These are phyloP conservation scores for Rehmannia glutinosa DNA, from an alignment of 257 asterid species.

Conservation along the genomic window DNA sequence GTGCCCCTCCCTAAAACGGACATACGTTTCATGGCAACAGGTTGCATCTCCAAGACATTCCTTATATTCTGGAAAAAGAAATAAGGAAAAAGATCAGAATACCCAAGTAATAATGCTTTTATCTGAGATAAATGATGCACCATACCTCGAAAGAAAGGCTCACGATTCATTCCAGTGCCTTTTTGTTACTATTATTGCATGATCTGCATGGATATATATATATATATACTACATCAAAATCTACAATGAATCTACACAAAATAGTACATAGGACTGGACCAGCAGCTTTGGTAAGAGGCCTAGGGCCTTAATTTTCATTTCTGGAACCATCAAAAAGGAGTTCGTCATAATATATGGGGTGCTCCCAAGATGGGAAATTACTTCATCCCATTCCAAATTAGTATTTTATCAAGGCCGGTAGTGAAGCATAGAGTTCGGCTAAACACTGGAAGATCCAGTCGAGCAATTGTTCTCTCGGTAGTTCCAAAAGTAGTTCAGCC, in stretches of 20 bases:
- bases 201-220: neutral
- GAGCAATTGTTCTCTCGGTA: constrained; percentile 92
- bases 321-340: neutral
- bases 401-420: constrained; percentile 84
- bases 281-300: constrained; percentile 20
- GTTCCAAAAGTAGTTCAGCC: constrained; percentile 92
- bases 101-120: neutral
- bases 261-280: neutral
- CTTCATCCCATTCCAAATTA: constrained; percentile 26
- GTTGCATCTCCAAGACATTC: neutral
- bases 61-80: constrained; percentile 3
- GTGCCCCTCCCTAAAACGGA: neutral
- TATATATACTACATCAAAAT: neutral
- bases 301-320: constrained; percentile 9
- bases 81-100: neutral
- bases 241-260: neutral
- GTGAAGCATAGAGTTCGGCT: constrained; percentile 76
- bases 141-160: constrained; percentile 24
- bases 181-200: neutral
- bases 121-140: neutral
- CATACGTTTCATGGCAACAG: neutral
- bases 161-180: neutral
- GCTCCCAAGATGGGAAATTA: constrained; percentile 14
- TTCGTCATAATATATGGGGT: neutral
- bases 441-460: constrained; percentile 94